Base-by-base conservation (phyloP, 1,139 yeast species). In the Suzukiozyma palmioleophila region DNA sequence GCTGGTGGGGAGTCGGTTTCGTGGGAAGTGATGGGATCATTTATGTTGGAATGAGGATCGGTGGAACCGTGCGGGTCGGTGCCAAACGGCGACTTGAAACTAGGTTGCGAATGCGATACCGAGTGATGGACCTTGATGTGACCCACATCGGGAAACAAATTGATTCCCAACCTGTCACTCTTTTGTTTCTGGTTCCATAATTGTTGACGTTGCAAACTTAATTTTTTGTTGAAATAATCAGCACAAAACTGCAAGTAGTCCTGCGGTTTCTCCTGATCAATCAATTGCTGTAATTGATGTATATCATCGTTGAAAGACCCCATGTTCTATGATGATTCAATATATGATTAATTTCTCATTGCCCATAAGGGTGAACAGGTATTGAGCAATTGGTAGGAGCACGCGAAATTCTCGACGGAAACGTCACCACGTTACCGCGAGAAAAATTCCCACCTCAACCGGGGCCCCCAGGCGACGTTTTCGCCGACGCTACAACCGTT, bases 161-260 rank as follows among this genome's bases (percentile, higher is more conserved):
- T 70, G 38, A 79, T 65, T 2, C 84, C 83, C 13, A 77, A 75
- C 2, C 73, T 69, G 39, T 62, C 63, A 3, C 81, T 81, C 48
- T 73, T 68, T 24, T 69, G 57, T 51, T 73, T 78, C 46, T 73
- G 77, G 35, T 62, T 64, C 79, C 79, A 78, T 41, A 76, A 64
- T 36, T 71, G 72, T 31, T 67, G 56, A 56, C 89, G 71, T 56
- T 82, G 86, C 31, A 75, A 70, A 49, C 77, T 82, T 44, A 84
- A 64, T 47, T 81, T 77, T 38, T 70, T 58, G 53, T 75, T 75
- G 65, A 84, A 84, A 60, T 81, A 82, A 56, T 80, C 76, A 45
- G 86, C 84, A 53, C 90, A 81, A 61, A 84, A 85, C 57, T 84
- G 90, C 45, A 84, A 60, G 25, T 84, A 67, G 55, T 84, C 90